Base-by-base conservation (phyloP, 1,284 basidiomycete species). In the Heterobasidion occidentale region DNA sequence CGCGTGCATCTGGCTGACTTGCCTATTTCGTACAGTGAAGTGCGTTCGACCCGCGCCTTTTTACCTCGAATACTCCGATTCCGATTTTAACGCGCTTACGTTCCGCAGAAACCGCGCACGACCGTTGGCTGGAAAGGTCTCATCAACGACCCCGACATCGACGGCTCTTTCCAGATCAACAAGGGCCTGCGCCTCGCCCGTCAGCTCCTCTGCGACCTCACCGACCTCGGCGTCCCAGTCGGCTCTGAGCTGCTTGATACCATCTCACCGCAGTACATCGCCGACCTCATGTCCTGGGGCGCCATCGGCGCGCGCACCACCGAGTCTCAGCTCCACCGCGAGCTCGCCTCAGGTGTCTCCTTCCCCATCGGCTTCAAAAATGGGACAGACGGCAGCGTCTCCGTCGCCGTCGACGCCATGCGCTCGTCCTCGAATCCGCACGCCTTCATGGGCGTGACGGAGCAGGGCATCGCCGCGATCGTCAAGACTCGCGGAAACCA, bases 351-450 rank as follows among this genome's bases (percentile, higher is more conserved):
- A n/a, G 92, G 91, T 67, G 83, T 89, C 36, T 92, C 90, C 52
- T 92, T 92, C 81, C 91, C 92, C 12, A 89, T 93, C 60, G 92
- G 96, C n/a, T 99, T 99, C 87, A 99, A 99, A 75, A 99, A 99
- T 71, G 95, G 95, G 55, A 98, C 96, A 6, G 95, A 98, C 70
- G 96, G 96, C 53, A 89, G 88, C 49, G 86, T 93, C 61, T 66
- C 77, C 0, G 86, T 90, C 45, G 95, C 96, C 4, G 89, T 99
- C 56, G 96, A 99, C 72, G 96, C 97, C 14, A 98, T 99, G 91
- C 86, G 90, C 61, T 89, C 93, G 0, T 86, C 94, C 11, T 88
- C 87, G 7, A 89, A 94, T 69, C 91, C 94, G 17, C 96, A 99
- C 73, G 90, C 91, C 55, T 99, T 99, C 80, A 92, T 99, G 84